Conservation (phyloP, 2,329 filamentous ascomycete species). For the Sclerotinia nivalis region DNA sequence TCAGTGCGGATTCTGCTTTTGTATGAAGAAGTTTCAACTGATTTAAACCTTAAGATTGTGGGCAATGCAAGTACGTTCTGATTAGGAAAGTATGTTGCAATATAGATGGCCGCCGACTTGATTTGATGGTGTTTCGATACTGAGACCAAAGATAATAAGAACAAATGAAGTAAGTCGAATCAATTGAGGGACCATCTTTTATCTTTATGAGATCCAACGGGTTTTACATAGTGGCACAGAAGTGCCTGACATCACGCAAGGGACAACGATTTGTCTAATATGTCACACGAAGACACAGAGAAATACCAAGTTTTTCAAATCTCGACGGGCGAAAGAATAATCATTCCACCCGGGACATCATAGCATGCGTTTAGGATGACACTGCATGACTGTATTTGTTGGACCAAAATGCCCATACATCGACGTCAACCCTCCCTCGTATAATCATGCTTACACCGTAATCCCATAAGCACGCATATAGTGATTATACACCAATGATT, state of each 20-base stretch:
- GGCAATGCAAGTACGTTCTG: neutral
- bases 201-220: neutral
- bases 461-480: neutral
- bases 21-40: no score
- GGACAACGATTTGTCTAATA: neutral
- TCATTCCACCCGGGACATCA: neutral
- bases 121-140: neutral
- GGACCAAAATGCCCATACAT: neutral
- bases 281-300: neutral
- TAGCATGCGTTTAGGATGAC: neutral
- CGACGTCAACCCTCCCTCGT: conserved; percentile 4
- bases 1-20: neutral
- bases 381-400: neutral
- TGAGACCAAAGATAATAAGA: neutral
- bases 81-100: neutral
- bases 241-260: neutral
- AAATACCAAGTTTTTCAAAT: neutral
- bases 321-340: neutral
- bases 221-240: neutral
- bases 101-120: neutral
- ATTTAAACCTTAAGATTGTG: neutral
- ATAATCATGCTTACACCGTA: conserved; percentile 15
- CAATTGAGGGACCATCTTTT: neutral
- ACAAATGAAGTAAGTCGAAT: neutral
- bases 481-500: conserved; percentile 25